Evolutionary conservation across 2,329 filamentous ascomycete genomes (phyloP).

Genomic region (Epichloe typhina): DNA sequence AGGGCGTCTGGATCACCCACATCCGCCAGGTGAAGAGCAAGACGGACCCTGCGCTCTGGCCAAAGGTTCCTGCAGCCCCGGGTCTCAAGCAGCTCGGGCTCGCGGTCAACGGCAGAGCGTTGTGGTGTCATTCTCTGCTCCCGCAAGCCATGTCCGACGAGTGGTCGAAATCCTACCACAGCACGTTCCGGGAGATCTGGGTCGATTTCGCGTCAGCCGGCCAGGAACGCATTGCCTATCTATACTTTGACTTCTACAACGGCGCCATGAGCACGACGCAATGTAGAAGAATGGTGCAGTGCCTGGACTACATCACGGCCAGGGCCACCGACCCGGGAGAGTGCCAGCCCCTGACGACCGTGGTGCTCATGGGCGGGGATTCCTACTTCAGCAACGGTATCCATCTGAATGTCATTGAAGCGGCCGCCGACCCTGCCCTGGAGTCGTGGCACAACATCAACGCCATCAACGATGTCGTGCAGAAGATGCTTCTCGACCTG

Average conservation of each 20-base stretch:
- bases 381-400: slow-evolving; percentile 31
- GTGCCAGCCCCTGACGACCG: slow-evolving; percentile 18
- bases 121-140: slow-evolving; percentile 7
- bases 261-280: slow-evolving; percentile 28
- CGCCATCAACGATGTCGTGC: slow-evolving; percentile 27
- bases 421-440: slow-evolving; percentile 20
- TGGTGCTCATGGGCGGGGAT: slow-evolving; percentile 24
- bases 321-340: slow-evolving; percentile 7
- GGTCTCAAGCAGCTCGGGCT: slow-evolving; percentile 22
- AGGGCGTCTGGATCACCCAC: slow-evolving; percentile 29
- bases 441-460: slow-evolving; percentile 32
- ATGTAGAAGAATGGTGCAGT: slow-evolving; percentile 22
- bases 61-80: slow-evolving; percentile 24
- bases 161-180: slow-evolving; percentile 16
- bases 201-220: slow-evolving; percentile 20
- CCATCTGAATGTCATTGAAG: slow-evolving; percentile 30
- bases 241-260: slow-evolving; percentile 31
- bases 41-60: slow-evolving; percentile 24
- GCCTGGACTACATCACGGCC: slow-evolving; percentile 22
- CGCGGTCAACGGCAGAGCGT: slow-evolving; percentile 9
- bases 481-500: slow-evolving; percentile 24
- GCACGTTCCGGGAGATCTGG: slow-evolving; percentile 27
- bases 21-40: slow-evolving; percentile 24
- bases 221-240: slow-evolving; percentile 18
- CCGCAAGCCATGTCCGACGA: slow-evolving; percentile 9